Conservation (phyloP, 2,329 filamentous ascomycete species). For the Acrodontium crateriforme region DNA sequence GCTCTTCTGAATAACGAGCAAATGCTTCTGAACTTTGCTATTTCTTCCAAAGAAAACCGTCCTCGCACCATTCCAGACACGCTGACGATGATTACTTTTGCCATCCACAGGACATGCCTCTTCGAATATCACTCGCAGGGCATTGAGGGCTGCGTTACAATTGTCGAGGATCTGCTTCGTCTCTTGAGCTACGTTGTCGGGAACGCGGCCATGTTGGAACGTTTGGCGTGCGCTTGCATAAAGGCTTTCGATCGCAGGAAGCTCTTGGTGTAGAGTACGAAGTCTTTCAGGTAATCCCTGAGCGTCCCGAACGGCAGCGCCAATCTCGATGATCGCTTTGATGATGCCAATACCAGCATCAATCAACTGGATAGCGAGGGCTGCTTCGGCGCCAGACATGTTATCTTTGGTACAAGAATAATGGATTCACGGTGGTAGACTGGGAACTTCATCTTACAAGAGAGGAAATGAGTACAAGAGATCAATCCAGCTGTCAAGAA, state of each 20-base stretch:
- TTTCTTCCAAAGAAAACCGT: conserved; percentile 6
- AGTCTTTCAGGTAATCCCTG: conserved; percentile 10
- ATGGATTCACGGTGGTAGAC: too few relatives aligned
- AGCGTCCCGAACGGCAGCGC: conserved; percentile 7
- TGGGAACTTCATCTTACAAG: too few relatives aligned
- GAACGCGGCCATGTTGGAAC: conserved; percentile 1
- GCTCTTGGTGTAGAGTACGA: conserved; percentile 5
- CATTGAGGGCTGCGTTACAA: conserved; percentile 3
- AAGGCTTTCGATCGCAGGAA: conserved; percentile 8
- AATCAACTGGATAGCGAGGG: conserved; percentile 1
- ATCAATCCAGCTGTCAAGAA: too few relatives aligned
- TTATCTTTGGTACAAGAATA: too few relatives aligned
- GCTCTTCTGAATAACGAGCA: conserved; percentile 2
- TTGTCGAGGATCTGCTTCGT: conserved; percentile 3
- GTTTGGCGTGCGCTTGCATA: conserved; percentile 4
- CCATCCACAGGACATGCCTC: conserved; percentile 5
- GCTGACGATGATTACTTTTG: conserved; percentile 4
- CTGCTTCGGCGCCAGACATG: neutral
- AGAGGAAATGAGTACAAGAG: too few relatives aligned
- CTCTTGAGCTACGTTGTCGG: conserved; percentile 1
- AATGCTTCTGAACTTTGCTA: conserved; percentile 4
- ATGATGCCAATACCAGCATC: conserved; percentile 10
- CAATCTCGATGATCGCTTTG: conserved; percentile 9
- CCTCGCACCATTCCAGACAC: conserved; percentile 5
- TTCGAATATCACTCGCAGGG: conserved; percentile 3